Percentiles rank a stretch among this genome's conserved stretches.
phyloP scores from a whole-genome alignment of 140 eudicot genomes.

The Ambrosia hybrid region DNA sequence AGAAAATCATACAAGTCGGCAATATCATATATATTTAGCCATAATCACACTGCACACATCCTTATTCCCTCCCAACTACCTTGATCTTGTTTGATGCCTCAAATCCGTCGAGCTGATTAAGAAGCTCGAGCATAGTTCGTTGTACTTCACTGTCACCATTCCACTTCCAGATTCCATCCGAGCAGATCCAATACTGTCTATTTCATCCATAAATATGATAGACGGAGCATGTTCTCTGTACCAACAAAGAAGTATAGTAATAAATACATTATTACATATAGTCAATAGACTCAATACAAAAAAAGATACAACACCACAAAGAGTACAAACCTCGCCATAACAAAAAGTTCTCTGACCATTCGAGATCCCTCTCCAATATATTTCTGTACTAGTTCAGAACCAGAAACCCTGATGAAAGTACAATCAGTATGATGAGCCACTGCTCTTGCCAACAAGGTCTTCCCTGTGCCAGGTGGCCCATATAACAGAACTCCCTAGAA shows the following conservation, averaged over 20 bases:
- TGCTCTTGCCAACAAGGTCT: constrained; percentile 59
- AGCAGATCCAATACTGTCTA: constrained; percentile 68
- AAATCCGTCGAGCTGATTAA: constrained; percentile 69
- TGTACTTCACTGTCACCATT: constrained; percentile 78
- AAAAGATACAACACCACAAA: not conserved
- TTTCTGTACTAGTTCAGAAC: constrained; percentile 61
- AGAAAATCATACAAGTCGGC: not conserved
- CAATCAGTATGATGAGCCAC: constrained; percentile 68
- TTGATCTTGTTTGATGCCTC: constrained; percentile 71
- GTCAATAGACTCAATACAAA: no score
- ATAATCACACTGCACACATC: constrained; percentile 6
- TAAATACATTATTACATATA: not conserved
- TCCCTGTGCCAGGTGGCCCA: constrained; percentile 63
- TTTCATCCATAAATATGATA: constrained; percentile 68
- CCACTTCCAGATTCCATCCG: constrained; percentile 67
- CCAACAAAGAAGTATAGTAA: not conserved
- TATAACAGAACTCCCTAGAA: constrained; percentile 41
- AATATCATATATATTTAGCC: not conserved
- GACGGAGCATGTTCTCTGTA: constrained; percentile 72
- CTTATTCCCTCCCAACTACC: constrained; percentile 21
- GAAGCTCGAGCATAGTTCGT: constrained; percentile 72
- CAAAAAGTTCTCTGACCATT: constrained; percentile 63
- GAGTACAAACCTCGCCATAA: constrained; percentile 54
- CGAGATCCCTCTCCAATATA: constrained; percentile 64
- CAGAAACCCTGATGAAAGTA: constrained; percentile 62